phyloP scores from a whole-genome alignment of 495 filamentous ascomycete genomes.

The Penicillium pulvis region DNA sequence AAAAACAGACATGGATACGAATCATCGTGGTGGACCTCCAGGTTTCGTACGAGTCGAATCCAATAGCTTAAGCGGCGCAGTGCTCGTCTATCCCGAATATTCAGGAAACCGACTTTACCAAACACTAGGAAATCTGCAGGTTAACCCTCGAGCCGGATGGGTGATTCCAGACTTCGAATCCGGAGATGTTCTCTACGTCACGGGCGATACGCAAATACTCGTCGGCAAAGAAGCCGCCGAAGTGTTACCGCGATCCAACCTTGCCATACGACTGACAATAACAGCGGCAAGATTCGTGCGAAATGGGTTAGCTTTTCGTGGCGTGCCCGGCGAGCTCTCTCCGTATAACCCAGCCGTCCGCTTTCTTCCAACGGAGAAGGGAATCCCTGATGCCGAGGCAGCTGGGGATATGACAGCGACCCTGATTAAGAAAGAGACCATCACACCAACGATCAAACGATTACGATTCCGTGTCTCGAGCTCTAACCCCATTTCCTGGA shows the following conservation, averaged over 20 bases:
- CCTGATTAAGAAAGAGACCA: slow-evolving; percentile 51
- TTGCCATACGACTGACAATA: slow-evolving; percentile 68
- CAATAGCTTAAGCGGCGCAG: slow-evolving; percentile 49
- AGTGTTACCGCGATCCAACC: slow-evolving; percentile 66
- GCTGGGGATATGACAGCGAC: slow-evolving; percentile 43
- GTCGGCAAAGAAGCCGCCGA: slow-evolving; percentile 58
- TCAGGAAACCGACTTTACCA: slow-evolving; percentile 83
- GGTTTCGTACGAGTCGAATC: slow-evolving; percentile 68
- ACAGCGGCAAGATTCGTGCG: slow-evolving; percentile 61
- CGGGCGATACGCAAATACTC: slow-evolving; percentile 65
- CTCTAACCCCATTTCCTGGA: slow-evolving; percentile 51
- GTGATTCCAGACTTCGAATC: slow-evolving; percentile 71
- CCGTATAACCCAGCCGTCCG: slow-evolving; percentile 73
- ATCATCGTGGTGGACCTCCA: slow-evolving; percentile 72
- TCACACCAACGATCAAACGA: slow-evolving; percentile 66
- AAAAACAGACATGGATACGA: slow-evolving; percentile 76
- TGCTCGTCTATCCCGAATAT: slow-evolving; percentile 76
- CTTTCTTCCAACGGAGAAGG: slow-evolving; percentile 53
- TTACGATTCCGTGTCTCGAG: slow-evolving; percentile 62
- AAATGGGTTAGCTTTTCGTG: slow-evolving; percentile 66
- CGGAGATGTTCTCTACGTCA: slow-evolving; percentile 69
- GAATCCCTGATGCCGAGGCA: slow-evolving; percentile 20
- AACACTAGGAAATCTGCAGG: slow-evolving; percentile 70
- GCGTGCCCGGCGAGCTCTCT: slow-evolving; percentile 54
- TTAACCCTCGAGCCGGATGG: slow-evolving; percentile 64